Evolutionary conservation across 148 eudicot genomes (phyloP).

Genomic region (Camellia granthamiana): DNA sequence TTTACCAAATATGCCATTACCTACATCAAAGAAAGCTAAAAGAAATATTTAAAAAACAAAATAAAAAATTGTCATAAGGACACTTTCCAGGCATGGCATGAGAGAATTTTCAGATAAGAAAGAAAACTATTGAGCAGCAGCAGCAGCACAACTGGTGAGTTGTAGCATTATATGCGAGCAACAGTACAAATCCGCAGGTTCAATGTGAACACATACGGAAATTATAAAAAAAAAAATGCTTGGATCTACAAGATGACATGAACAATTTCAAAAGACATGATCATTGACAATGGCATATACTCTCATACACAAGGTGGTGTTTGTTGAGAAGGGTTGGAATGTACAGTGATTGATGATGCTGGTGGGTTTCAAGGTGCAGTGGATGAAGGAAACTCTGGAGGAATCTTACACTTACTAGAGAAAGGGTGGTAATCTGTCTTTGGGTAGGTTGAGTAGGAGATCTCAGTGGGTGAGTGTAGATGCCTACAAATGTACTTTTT

Average conservation of each 20-base stretch:
- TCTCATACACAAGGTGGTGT: too few relatives aligned
- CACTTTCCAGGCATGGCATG: neutral
- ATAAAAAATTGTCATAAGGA: neutral
- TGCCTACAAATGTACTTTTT: constrained; percentile 6
- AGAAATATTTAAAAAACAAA: too few relatives aligned
- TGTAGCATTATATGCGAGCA: neutral
- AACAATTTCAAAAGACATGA: neutral
- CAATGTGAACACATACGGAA: too few relatives aligned
- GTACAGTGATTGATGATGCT: too few relatives aligned
- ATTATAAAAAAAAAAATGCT: neutral
- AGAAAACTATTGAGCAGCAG: constrained; percentile 5
- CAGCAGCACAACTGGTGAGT: neutral
- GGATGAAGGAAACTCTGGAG: too few relatives aligned
- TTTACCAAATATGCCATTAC: neutral
- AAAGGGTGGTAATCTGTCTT: too few relatives aligned
- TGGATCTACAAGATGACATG: neutral
- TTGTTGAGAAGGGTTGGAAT: too few relatives aligned
- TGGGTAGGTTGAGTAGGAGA: too few relatives aligned
- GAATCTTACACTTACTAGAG: too few relatives aligned
- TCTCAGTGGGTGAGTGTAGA: too few relatives aligned
- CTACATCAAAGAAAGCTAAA: neutral
- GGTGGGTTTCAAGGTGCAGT: too few relatives aligned
- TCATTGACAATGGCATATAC: neutral
- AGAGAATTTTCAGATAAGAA: neutral
- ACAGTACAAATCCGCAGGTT: neutral